phyloP scores from a whole-genome alignment of 139 green algal genomes.

The Yamagishiella unicocca region DNA sequence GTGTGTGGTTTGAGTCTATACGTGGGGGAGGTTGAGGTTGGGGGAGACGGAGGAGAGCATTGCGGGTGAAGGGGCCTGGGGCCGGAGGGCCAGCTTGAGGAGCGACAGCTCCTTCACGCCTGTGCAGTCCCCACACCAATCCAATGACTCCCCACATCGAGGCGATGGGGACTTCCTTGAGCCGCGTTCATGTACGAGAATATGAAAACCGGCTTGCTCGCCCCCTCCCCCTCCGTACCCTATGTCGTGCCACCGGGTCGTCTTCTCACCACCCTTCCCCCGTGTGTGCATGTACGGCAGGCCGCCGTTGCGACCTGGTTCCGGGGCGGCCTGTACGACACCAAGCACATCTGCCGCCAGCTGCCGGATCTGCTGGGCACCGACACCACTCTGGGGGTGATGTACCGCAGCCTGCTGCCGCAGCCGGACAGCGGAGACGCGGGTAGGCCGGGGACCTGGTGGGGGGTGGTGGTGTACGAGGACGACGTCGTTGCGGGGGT shows the following conservation, averaged over 20 bases:
- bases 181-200: neutral
- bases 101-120: too few species aligned
- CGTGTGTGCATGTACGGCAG: neutral
- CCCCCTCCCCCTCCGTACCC: neutral
- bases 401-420: conserved; percentile 9
- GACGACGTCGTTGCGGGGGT: too few species aligned
- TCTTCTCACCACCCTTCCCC: neutral
- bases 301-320: conserved; percentile 64
- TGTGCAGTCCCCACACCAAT: neutral
- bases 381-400: neutral
- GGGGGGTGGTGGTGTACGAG: too few species aligned
- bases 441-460: too few species aligned
- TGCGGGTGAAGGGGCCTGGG: too few species aligned
- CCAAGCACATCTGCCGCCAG: conserved; percentile 71
- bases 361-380: conserved; percentile 30
- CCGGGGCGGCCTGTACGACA: conserved; percentile 79
- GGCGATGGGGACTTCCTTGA: neutral
- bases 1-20: neutral
- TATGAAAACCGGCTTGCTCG: neutral
- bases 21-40: too few species aligned
- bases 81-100: too few species aligned
- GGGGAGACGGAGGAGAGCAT: too few species aligned
- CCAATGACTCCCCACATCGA: neutral
- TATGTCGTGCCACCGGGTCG: neutral
- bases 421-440: too few species aligned